These are phyloP conservation scores for Iris pallida DNA, from an alignment of 116 monocot genomes.

Conservation along the genomic window DNA sequence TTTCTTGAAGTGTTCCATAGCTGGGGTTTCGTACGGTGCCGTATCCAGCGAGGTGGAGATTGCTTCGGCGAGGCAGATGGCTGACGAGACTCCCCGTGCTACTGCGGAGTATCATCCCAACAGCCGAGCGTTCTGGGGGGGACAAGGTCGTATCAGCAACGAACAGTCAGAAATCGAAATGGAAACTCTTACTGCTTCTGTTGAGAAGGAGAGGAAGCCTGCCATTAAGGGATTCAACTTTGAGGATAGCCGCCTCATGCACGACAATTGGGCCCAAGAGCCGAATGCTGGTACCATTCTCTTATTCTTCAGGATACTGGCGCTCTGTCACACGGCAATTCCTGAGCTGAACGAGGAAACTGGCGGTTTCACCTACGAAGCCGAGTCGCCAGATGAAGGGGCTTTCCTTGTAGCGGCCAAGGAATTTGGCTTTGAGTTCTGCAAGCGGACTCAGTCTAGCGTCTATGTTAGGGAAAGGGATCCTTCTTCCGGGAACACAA, in stretches of 20 bases:
- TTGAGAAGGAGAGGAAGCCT: slow-evolving; percentile 9
- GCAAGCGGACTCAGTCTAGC: slow-evolving; percentile 45
- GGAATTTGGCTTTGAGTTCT: slow-evolving; percentile 51
- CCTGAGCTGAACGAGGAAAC: slow-evolving; percentile 39
- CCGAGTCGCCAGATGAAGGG: slow-evolving; percentile 52
- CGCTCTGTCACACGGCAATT: slow-evolving; percentile 47
- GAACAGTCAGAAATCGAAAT: slow-evolving; percentile 18
- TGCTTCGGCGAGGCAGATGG: slow-evolving; percentile 10
- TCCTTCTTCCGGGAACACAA: slow-evolving; percentile 7
- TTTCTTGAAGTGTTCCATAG: slow-evolving; percentile 22
- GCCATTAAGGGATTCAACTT: slow-evolving; percentile 25
- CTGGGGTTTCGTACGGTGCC: slow-evolving; percentile 14
- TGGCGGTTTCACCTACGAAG: slow-evolving; percentile 38
- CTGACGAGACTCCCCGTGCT: neutral
- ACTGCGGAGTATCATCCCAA: neutral
- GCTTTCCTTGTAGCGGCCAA: slow-evolving; percentile 49
- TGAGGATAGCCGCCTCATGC: slow-evolving; percentile 35
- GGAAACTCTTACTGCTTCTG: slow-evolving; percentile 2
- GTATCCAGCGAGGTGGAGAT: slow-evolving; percentile 10
- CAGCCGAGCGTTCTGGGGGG: neutral
- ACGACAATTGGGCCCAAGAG: slow-evolving; percentile 36
- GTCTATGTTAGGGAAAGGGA: slow-evolving; percentile 32
- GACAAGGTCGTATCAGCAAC: neutral
- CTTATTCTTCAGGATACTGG: slow-evolving; percentile 45
- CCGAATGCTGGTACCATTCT: slow-evolving; percentile 27